Percentiles rank a stretch among this genome's conserved stretches.
Conservation (phyloP, 78 protist genomes). For the Dictyostelium discoideum region DNA sequence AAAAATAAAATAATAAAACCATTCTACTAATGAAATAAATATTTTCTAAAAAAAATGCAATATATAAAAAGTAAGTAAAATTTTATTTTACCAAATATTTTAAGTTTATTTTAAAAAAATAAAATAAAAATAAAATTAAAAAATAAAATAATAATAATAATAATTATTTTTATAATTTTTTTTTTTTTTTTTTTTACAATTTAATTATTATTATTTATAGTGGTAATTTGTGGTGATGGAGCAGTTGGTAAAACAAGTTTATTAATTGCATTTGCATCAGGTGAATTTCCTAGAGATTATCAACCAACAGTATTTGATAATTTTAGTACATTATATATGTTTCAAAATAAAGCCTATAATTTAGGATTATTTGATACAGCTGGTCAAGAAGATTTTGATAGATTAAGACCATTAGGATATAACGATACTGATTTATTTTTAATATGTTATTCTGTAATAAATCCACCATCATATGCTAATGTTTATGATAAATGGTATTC, state of each 20-base stretch:
- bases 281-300: slow-evolving; percentile 70
- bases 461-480: slow-evolving; percentile 88
- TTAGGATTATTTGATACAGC: slow-evolving; percentile 92
- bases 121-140: not conserved
- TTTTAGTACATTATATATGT: slow-evolving; percentile 90
- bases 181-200: too few relatives aligned
- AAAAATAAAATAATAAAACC: not conserved
- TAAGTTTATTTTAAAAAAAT: not conserved
- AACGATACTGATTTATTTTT: slow-evolving; percentile 87
- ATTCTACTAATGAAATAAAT: not conserved
- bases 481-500: slow-evolving; percentile 88
- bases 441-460: slow-evolving; percentile 84
- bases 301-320: slow-evolving; percentile 94
- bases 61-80: not conserved
- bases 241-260: slow-evolving; percentile 67
- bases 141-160: too few relatives aligned
- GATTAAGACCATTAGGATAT: slow-evolving; percentile 90
- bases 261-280: slow-evolving; percentile 43
- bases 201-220: not conserved
- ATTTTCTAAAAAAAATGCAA: not conserved
- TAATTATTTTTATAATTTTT: not conserved
- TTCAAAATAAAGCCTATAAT: slow-evolving; percentile 89
- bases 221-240: slow-evolving; percentile 23
- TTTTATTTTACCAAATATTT: not conserved
- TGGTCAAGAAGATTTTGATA: slow-evolving; percentile 87